These are phyloP conservation scores for Dryas alaskensis DNA, from an alignment of 306 rosid genomes.

Conservation along the genomic window DNA sequence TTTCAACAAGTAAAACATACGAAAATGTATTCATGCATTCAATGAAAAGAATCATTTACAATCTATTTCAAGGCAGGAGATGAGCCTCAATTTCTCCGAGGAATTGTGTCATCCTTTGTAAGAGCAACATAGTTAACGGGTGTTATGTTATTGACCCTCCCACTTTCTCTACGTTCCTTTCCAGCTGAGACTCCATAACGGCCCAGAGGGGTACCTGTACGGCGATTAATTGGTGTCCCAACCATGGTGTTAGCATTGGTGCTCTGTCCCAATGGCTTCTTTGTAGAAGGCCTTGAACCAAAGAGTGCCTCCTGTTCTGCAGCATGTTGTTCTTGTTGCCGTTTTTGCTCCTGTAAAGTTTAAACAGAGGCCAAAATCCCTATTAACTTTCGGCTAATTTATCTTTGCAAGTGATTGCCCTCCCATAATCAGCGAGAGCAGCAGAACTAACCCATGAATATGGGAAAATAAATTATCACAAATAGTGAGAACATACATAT, in stretches of 20 bases:
- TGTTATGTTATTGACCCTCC: slow-evolving; percentile 44
- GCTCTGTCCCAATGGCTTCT: slow-evolving; percentile 76
- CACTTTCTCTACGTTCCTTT: slow-evolving; percentile 69
- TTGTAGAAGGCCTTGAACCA: slow-evolving; percentile 71
- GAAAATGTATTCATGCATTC: background rate
- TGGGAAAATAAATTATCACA: background rate
- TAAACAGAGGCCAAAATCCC: background rate
- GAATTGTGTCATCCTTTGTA: slow-evolving; percentile 59
- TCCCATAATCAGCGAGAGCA: background rate
- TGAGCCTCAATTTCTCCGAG: slow-evolving; percentile 39
- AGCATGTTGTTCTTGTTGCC: slow-evolving; percentile 64
- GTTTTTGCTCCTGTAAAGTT: slow-evolving; percentile 61
- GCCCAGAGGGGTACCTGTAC: slow-evolving; percentile 45
- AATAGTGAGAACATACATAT: background rate
- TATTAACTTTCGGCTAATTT: slow-evolving; percentile 6
- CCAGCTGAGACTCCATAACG: slow-evolving; percentile 47
- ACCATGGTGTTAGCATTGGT: slow-evolving; percentile 40
- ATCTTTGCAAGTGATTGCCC: background rate
- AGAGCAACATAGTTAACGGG: slow-evolving; percentile 89
- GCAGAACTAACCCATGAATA: background rate
- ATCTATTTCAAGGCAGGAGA: background rate
- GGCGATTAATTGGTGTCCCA: slow-evolving; percentile 71
- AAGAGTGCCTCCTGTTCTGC: slow-evolving; percentile 67
- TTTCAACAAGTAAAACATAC: background rate
- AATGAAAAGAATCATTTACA: slow-evolving; percentile 18